Evolutionary conservation across 441 rosid species (phyloP).

Genomic region (Syzygium syzygioides): DNA sequence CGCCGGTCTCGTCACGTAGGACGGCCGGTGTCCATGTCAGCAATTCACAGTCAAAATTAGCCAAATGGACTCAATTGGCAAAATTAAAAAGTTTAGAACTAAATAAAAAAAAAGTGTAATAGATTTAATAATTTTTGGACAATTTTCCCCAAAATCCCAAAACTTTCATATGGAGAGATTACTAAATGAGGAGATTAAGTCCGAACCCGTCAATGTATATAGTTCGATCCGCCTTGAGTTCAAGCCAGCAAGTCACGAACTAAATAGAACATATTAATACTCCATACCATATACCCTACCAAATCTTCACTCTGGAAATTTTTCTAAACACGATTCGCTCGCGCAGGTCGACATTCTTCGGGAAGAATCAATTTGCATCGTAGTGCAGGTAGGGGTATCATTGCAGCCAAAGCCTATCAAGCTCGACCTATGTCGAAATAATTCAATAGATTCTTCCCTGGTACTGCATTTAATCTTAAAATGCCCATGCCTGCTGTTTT

Average conservation of each 20-base stretch:
- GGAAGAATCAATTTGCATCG: background rate
- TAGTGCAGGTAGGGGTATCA: background rate
- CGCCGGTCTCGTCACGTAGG: too few species aligned
- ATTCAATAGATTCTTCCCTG: background rate
- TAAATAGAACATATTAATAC: background rate
- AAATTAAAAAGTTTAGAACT: too few species aligned
- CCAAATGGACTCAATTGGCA: too few species aligned
- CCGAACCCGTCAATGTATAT: accelerated
- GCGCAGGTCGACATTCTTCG: background rate
- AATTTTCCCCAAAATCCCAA: too few species aligned
- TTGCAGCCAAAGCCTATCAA: background rate
- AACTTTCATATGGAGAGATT: background rate
- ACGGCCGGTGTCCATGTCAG: too few species aligned
- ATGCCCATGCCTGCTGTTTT: background rate
- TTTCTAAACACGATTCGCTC: background rate
- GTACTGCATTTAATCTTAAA: background rate
- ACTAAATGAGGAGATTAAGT: background rate
- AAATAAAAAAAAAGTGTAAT: too few species aligned
- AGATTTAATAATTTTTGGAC: too few species aligned
- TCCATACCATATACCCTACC: background rate
- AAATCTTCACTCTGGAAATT: background rate
- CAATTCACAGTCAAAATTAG: too few species aligned
- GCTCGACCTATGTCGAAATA: background rate
- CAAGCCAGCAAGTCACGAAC: background rate
- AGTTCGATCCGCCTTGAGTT: background rate